phyloP scores from a whole-genome alignment of 345 rosid species.

The Laguncularia racemosa region DNA sequence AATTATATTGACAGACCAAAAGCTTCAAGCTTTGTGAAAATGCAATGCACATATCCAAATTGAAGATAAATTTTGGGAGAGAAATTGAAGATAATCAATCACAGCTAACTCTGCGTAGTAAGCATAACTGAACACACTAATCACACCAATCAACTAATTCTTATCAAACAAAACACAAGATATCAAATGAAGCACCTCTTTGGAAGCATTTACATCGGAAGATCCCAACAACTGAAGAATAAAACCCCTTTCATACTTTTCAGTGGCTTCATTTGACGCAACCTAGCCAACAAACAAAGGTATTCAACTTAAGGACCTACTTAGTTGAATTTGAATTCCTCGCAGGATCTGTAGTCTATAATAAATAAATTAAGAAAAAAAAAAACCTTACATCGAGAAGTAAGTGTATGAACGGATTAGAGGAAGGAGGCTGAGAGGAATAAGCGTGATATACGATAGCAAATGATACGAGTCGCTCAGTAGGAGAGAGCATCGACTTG shows the following conservation, averaged over 20 bases:
- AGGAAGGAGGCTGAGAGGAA: slow-evolving; percentile 43
- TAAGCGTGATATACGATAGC: slow-evolving; percentile 57
- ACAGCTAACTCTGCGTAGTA: no score
- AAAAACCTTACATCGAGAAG: slow-evolving; percentile 41
- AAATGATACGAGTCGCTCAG: slow-evolving; percentile 73
- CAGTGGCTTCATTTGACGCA: slow-evolving; percentile 66
- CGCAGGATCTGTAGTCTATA: neutral
- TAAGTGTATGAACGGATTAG: slow-evolving; percentile 53
- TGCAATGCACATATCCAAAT: no score
- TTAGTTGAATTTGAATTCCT: neutral
- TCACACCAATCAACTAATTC: slow-evolving; percentile 1
- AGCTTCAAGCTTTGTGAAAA: no score
- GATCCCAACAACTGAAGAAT: slow-evolving; percentile 63
- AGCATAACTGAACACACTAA: no score
- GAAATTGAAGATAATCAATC: neutral
- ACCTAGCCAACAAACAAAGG: slow-evolving; percentile 24
- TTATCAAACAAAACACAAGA: slow-evolving; percentile 1
- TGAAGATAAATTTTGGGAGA: no score
- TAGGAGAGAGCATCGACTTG: slow-evolving; percentile 28
- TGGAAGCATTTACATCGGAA: slow-evolving; percentile 23
- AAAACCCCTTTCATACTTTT: slow-evolving; percentile 77
- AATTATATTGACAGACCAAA: no score
- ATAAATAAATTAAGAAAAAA: slow-evolving; percentile 2
- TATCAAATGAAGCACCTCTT: slow-evolving; percentile 46
- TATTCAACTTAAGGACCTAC: no score